Percentiles rank a stretch among this genome's conserved stretches.
Evolutionary conservation across 2,329 filamentous ascomycete species (phyloP).

Genomic region (Hypoxylon sp.): DNA sequence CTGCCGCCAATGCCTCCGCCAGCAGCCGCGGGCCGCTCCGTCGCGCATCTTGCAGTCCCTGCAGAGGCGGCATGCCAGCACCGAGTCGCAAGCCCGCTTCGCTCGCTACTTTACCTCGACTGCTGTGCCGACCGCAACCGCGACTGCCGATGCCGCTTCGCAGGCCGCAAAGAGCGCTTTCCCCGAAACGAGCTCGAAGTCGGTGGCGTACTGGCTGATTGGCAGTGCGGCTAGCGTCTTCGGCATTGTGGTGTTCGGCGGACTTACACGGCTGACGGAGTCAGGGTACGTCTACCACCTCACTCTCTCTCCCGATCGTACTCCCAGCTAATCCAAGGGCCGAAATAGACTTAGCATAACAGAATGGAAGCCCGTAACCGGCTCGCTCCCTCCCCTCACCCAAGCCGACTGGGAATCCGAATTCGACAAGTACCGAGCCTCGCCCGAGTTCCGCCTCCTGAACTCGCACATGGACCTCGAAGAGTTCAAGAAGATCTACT

Average conservation of each 20-base stretch:
- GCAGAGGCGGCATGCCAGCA: constrained; percentile 56
- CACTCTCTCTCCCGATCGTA: not conserved
- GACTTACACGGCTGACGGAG: constrained; percentile 92
- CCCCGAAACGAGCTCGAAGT: constrained; percentile 75
- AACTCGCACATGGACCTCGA: constrained; percentile 93
- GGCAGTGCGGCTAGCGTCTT: constrained; percentile 94
- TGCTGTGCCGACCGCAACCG: constrained; percentile 12
- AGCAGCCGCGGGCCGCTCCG: constrained; percentile 47
- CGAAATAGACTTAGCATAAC: constrained; percentile 87
- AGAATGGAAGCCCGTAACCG: constrained; percentile 97
- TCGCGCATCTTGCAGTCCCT: constrained; percentile 56
- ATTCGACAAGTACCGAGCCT: constrained; percentile 91
- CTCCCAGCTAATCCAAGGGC: not conserved
- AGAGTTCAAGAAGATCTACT: constrained; percentile 99
- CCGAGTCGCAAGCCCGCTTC: constrained; percentile 46
- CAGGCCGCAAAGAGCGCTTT: constrained; percentile 57
- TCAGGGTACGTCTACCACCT: constrained; percentile 75
- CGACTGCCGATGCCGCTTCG: constrained; percentile 12
- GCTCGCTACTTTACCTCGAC: constrained; percentile 45
- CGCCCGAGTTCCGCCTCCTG: constrained; percentile 90
- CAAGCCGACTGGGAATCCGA: constrained; percentile 89
- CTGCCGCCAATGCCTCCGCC: constrained; percentile 63
- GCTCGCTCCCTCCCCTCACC: constrained; percentile 85
- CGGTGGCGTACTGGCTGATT: constrained; percentile 91
- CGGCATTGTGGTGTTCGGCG: constrained; percentile 95